Evolutionary conservation across 225 moss, liverwort and hornwort species (phyloP).

Genomic region (Bryoerythrophyllum caledonicum): DNA sequence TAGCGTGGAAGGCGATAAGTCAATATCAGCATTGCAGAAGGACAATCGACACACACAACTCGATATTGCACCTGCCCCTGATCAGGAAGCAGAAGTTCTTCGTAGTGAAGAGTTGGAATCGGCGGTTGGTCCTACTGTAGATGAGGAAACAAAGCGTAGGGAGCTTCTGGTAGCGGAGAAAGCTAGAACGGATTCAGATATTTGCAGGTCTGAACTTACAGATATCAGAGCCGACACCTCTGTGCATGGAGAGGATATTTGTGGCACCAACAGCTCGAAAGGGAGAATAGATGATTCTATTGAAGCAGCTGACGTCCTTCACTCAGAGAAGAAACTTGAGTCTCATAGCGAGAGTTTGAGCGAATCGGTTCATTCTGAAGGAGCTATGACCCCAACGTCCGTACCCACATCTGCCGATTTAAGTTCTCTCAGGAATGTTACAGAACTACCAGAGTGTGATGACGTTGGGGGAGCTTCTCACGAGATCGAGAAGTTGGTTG

Average conservation of each 20-base stretch:
- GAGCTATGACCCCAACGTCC: background rate
- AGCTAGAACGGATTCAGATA: conserved; percentile 17
- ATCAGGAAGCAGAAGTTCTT: conserved; percentile 27
- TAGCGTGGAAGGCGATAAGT: conserved; percentile 11
- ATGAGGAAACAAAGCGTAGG: conserved; percentile 27
- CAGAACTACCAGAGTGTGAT: conserved; percentile 40
- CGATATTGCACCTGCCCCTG: conserved; percentile 13
- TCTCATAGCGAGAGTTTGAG: conserved; percentile 8
- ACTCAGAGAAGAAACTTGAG: conserved; percentile 22
- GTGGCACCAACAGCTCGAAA: conserved; percentile 13
- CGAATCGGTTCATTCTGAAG: conserved; percentile 22
- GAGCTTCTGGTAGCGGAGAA: conserved; percentile 23
- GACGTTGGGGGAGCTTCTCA: conserved; percentile 40
- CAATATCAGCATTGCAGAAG: conserved; percentile 22
- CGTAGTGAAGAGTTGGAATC: conserved; percentile 21
- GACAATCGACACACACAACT: conserved; percentile 16
- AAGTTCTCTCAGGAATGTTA: conserved; percentile 29
- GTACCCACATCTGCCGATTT: conserved; percentile 27
- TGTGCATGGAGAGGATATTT: conserved; percentile 22
- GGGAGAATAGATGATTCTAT: conserved; percentile 8
- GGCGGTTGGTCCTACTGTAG: conserved; percentile 23
- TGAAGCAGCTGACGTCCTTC: conserved; percentile 24
- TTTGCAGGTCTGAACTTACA: conserved; percentile 16
- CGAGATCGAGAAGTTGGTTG: conserved; percentile 46
- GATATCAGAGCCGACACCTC: conserved; percentile 25